Conservation (phyloP, 192 early-diverging fungal genomes). For the Polychytrium aggregatum region DNA sequence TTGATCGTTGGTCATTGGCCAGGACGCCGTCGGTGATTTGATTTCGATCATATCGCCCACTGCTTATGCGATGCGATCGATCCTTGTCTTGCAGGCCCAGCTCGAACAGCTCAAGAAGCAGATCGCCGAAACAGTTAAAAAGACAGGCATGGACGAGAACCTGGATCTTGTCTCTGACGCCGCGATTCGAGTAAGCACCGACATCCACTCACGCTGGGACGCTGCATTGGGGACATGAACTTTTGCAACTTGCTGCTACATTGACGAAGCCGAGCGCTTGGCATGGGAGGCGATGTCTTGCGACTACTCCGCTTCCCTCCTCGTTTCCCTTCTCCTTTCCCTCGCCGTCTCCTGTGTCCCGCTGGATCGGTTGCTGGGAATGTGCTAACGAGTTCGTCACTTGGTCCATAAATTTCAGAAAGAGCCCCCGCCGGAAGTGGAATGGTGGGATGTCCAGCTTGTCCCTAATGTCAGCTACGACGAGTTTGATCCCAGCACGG, state of each 20-base stretch:
- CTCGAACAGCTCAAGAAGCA: constrained; percentile 63
- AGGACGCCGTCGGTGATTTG: neutral
- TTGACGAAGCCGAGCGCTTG: neutral
- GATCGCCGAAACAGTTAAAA: constrained; percentile 59
- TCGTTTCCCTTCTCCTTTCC: neutral
- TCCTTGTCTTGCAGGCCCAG: constrained; percentile 26
- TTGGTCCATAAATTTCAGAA: constrained; percentile 26
- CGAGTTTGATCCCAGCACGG: constrained; percentile 29
- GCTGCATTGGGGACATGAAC: too few relatives aligned
- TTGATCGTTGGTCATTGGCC: neutral
- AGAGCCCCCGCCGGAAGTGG: constrained; percentile 61
- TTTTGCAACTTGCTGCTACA: constrained; percentile 3
- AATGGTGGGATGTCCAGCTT: constrained; percentile 97
- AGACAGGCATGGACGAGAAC: constrained; percentile 63
- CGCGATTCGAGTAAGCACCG: constrained; percentile 53
- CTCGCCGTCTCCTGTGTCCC: too few relatives aligned
- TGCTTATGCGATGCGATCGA: neutral
- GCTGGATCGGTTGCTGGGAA: too few relatives aligned
- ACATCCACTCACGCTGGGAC: too few relatives aligned
- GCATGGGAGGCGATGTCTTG: too few relatives aligned
- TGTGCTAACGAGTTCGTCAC: neutral
- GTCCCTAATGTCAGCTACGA: constrained; percentile 58
- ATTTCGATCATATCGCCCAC: neutral
- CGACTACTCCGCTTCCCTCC: neutral
- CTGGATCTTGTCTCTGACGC: constrained; percentile 61